phyloP scores from a whole-genome alignment of 208 protist genomes.

The Trypanosoma grayi region DNA sequence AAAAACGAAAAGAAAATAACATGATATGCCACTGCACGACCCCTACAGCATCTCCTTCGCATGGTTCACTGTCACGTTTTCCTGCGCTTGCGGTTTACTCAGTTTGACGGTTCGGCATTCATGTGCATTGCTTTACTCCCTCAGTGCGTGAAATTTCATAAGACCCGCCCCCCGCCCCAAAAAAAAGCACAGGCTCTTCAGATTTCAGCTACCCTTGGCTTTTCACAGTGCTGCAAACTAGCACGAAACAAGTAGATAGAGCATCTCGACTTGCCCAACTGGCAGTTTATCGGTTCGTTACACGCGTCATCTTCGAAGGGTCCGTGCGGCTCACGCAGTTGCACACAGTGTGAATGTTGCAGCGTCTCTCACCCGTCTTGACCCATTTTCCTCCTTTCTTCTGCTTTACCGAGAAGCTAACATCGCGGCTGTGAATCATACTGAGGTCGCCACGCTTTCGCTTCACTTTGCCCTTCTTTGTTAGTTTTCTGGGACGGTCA shows the following conservation, averaged over 20 bases:
- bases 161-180: too few species aligned
- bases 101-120: too few species aligned
- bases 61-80: too few species aligned
- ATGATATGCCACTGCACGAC: too few species aligned
- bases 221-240: too few species aligned
- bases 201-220: too few species aligned
- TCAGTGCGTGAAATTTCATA: too few species aligned
- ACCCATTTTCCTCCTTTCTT: slow-evolving; percentile 85
- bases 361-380: slow-evolving; percentile 76
- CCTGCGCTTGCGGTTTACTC: too few species aligned
- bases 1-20: too few species aligned
- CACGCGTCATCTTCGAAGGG: slow-evolving; percentile 70
- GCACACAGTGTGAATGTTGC: slow-evolving; percentile 90
- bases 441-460: slow-evolving; percentile 79
- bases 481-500: slow-evolving; percentile 77
- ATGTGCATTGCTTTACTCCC: too few species aligned
- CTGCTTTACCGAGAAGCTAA: slow-evolving; percentile 83
- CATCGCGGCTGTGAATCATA: slow-evolving; percentile 72
- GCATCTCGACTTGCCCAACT: neutral
- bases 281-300: slow-evolving; percentile 69
- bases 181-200: too few species aligned
- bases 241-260: neutral
- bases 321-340: slow-evolving; percentile 88
- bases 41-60: too few species aligned
- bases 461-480: slow-evolving; percentile 82